Conservation (phyloP, 2,329 filamentous ascomycete species). For the Fusarium aywerte region DNA sequence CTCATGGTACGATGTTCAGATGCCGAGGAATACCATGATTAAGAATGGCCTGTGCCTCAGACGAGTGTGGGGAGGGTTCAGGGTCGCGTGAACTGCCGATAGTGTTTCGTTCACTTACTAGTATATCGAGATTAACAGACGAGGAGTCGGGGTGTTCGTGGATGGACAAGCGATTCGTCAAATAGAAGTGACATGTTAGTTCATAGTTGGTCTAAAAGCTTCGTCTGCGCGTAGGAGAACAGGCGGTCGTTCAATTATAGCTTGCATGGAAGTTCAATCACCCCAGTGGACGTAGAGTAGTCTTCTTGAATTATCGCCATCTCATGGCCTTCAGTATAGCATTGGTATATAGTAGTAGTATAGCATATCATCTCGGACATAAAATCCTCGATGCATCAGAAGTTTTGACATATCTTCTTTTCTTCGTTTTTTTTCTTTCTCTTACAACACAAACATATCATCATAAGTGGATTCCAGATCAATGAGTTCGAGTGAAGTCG, state of each 20-base stretch:
- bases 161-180: not conserved
- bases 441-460: conserved; percentile 14
- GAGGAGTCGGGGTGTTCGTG: not conserved
- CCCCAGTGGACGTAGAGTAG: not conserved
- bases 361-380: conserved; percentile 23
- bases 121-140: not conserved
- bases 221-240: too few relatives aligned
- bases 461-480: not conserved
- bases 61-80: conserved; percentile 5
- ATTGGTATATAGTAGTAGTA: conserved; percentile 27
- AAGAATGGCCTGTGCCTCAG: conserved; percentile 21
- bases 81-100: not conserved
- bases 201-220: not conserved
- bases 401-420: conserved; percentile 1
- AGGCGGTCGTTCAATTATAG: not conserved
- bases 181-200: not conserved
- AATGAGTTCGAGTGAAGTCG: conserved; percentile 15
- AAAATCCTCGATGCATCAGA: conserved; percentile 7
- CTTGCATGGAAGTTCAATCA: not conserved
- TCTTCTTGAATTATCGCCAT: conserved; percentile 16
- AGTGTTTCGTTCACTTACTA: not conserved
- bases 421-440: not conserved
- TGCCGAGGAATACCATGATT: not conserved
- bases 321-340: conserved; percentile 25
- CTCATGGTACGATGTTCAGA: conserved; percentile 10